Conservation (phyloP, 2,329 filamentous ascomycete genomes). For the Zasmidium cellare region DNA sequence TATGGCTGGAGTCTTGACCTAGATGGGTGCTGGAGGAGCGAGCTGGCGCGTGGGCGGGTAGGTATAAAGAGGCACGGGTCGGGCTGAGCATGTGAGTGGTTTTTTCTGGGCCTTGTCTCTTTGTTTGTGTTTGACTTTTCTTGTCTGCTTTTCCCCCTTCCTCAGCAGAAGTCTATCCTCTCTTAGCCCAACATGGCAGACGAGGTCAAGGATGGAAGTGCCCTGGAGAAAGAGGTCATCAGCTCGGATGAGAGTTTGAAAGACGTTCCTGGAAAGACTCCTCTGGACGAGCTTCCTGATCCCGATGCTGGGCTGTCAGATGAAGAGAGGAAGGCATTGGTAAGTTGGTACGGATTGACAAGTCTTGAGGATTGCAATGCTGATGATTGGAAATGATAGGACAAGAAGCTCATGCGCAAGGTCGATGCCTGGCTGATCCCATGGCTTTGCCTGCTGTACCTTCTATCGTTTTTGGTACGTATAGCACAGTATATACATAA, state of each 20-base stretch:
- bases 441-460: slow-evolving; percentile 56
- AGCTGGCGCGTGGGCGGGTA: not conserved
- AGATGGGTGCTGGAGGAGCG: not conserved
- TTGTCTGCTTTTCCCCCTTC: no score
- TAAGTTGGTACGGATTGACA: not conserved
- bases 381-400: slow-evolving; percentile 37
- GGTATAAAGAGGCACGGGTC: not conserved
- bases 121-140: no score
- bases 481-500: no score
- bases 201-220: not conserved
- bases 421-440: slow-evolving; percentile 56
- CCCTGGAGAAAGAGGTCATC: not conserved
- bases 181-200: not conserved
- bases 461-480: slow-evolving; percentile 66
- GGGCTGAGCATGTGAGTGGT: not conserved
- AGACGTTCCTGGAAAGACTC: not conserved
- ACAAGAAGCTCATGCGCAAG: slow-evolving; percentile 50
- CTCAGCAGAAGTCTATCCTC: not conserved
- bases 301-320: not conserved
- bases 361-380: not conserved
- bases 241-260: not conserved
- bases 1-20: not conserved
- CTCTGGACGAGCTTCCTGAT: not conserved
- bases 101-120: not conserved
- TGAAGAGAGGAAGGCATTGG: slow-evolving; percentile 1